Base-by-base conservation (phyloP, 164 flowering plant genomes). In the Stephania cephalantha region DNA sequence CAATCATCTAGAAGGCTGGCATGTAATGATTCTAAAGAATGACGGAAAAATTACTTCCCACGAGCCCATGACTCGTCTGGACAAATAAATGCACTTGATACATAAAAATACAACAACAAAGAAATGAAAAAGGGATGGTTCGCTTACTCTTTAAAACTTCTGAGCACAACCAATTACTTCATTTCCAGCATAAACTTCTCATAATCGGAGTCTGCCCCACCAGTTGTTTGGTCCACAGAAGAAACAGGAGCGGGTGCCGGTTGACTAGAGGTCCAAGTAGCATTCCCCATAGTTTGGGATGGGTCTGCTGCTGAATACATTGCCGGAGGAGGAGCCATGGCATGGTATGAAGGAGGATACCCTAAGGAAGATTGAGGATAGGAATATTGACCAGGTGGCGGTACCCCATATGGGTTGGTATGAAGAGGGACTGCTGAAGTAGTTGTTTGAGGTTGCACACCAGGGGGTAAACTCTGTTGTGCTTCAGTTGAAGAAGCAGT, bases 171-270 rank as follows among this genome's bases (percentile, higher is more conserved):
- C 71, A 61, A 18, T 90, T 84, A 92, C 81, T 90, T 91, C 95
- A 93, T 88, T 83, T 91, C 95, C 25, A 91, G 86, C 97, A 95
- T 90, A 82, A 93, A 90, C 85, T 91, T 91, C 87, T 91, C 97
- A 81, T 95, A 91, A 75, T 91, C 99, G 10, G 89, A 72, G 74
- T 94, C 96, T 22, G 85, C 85, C 72, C 85, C 91, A 79, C 81
- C 77, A 5, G 83, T 30, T 50, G 86, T 10, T 73, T 85, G 83
- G 70, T 86, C 94, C 42, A 87, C 81, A 72, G 98, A 81, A 44
- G 95, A 73, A 68, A 75, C 79, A 18, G 91, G 85, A 12, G 88
- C 88, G 46, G 87, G 84, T 25, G 77, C 74, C 6, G 90, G 85
- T 17, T 88, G 88, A 84, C 84, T 87, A 29, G 89, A 67, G 12